Percentiles rank a stretch among this genome's conserved stretches.
These are phyloP conservation scores for Mesembryanthemum crystallinum DNA, from an alignment of 148 eudicot species.

Conservation along the genomic window DNA sequence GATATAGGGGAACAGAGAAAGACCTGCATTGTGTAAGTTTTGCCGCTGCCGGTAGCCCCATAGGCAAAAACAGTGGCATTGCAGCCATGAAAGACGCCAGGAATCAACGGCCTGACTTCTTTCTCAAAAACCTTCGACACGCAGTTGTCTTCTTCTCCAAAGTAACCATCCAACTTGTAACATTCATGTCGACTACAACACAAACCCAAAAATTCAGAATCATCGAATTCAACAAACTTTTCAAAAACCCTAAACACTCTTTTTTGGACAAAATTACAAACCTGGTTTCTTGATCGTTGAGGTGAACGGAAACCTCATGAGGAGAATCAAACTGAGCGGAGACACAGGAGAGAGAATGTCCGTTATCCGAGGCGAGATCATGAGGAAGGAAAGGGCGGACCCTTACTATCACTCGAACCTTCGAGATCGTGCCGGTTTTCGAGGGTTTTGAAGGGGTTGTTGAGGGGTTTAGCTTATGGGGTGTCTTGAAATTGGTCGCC, in stretches of 20 bases:
- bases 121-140: slow-evolving; percentile 55
- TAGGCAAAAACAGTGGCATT: slow-evolving; percentile 89
- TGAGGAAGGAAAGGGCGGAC: slow-evolving; percentile 73
- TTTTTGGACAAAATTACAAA: background rate
- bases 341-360: slow-evolving; percentile 44
- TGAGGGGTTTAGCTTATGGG: background rate
- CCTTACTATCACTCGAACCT: slow-evolving; percentile 65
- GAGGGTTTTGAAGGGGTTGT: slow-evolving; percentile 34
- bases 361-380: too few species aligned
- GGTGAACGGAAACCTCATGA: slow-evolving; percentile 58
- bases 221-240: background rate
- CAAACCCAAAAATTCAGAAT: background rate
- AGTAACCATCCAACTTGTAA: slow-evolving; percentile 73
- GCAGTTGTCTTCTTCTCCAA: slow-evolving; percentile 58
- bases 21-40: slow-evolving; percentile 97
- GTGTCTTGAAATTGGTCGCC: slow-evolving; percentile 18
- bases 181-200: slow-evolving; percentile 73
- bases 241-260: background rate
- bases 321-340: slow-evolving; percentile 35
- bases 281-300: slow-evolving; percentile 77
- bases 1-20: background rate
- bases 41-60: slow-evolving; percentile 97
- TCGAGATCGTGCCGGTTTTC: slow-evolving; percentile 30
- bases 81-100: slow-evolving; percentile 59
- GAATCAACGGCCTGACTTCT: slow-evolving; percentile 76